Conservation (phyloP, 2,329 filamentous ascomycete species). For the Trichoderma arundinaceum region DNA sequence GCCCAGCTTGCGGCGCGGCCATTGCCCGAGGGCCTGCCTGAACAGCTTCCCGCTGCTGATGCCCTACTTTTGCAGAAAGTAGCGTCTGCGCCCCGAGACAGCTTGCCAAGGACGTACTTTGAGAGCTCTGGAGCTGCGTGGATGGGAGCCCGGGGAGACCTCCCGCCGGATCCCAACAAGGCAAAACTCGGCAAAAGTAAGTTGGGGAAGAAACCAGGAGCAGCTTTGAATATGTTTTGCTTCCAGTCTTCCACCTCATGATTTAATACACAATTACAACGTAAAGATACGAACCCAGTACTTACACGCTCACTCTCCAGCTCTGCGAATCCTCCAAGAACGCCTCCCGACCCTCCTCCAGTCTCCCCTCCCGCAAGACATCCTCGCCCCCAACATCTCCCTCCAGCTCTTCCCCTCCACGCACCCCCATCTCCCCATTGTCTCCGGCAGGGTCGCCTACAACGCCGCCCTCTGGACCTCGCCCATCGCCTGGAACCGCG, state of each 20-base stretch:
- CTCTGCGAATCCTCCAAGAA: conserved; percentile 68
- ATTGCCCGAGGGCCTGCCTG: conserved; percentile 5
- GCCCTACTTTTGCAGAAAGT: conserved; percentile 25
- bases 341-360: conserved; percentile 71
- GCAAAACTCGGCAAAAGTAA: conserved; percentile 68
- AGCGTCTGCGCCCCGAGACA: conserved; percentile 17
- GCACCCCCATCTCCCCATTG: conserved; percentile 87
- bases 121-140: conserved; percentile 42
- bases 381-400: conserved; percentile 76
- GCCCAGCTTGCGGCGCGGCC: conserved; percentile 38
- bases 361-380: conserved; percentile 71
- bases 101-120: conserved; percentile 42
- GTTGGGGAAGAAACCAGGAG: conserved; percentile 35
- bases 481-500: conserved; percentile 91
- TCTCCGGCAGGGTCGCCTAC: conserved; percentile 88
- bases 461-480: conserved; percentile 94
- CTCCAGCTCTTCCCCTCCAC: conserved; percentile 76
- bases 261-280: too few relatives aligned
- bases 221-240: neutral
- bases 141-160: conserved; percentile 41
- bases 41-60: conserved; percentile 10
- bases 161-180: conserved; percentile 61
- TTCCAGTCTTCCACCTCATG: too few relatives aligned
- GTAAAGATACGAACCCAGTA: neutral
- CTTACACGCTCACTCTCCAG: conserved; percentile 45